Evolutionary conservation across 2,329 filamentous ascomycete genomes (phyloP), one percentile per base, ranked within the genome.

Genomic region (Pyricularia sp.): DNA sequence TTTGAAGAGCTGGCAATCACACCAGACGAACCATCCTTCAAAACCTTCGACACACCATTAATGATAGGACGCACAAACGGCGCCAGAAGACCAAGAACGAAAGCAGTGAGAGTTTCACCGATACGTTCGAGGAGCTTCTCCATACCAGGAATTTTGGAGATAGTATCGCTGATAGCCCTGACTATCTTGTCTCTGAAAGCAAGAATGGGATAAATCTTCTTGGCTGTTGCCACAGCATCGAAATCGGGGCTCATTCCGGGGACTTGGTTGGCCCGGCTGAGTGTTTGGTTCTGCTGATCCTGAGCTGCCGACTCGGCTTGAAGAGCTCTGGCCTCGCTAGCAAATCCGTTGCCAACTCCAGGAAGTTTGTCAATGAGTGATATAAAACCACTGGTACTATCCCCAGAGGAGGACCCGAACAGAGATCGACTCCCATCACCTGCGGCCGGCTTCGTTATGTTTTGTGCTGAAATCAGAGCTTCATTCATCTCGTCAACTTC

Each of bases 11-110:
- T 85, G 70, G 81, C 82, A 73, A 90, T 88, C 73, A 90, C 83
- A 26, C 88, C 86, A 0, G 91, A 91, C 11, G 93, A 97, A 4
- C 95, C 94, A 28, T 90, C 86, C 80, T 98, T 97, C 30, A 99
- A 84, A 42, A 88, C 87, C 75, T 94, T 89, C 26, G 93, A 94
- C 5, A 94, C 93, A 68, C 91, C 88, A 68, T 90, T 91, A 78
- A 99, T 97, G 76, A 99, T 90, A 12, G 95, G 95, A 69, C 93
- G 88, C 71, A 99, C 86, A 78, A 96, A 98, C 0, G 95, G 95
- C 0, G 95, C 92, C 23, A 99, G 85, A 1, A 99, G 86, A 6
- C 93, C 94, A 71, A 99, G 86, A 67, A 99, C 88, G 77, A 98
- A 98, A 7, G 97, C 85, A 0, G 94, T 97, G 59, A 99, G 83